A percentile compares a stretch with the other conserved stretches of the same genome.
Evolutionary conservation across 2,329 filamentous ascomycete species (phyloP).

Genomic region (Colletotrichum coccodes): DNA sequence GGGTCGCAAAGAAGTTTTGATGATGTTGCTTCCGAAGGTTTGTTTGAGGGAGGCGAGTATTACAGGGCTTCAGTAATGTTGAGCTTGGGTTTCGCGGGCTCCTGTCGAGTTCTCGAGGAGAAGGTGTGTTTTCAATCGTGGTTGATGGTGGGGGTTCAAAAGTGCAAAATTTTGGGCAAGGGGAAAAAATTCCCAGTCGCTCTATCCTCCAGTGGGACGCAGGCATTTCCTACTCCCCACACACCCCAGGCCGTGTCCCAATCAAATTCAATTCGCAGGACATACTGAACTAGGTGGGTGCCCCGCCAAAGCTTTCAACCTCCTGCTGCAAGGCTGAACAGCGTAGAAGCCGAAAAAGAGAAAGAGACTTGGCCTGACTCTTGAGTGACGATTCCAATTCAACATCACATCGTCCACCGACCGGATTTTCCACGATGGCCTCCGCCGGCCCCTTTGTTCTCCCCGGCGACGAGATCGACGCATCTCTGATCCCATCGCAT

Average conservation of each 20-base stretch:
- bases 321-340: conserved; percentile 30
- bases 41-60: neutral
- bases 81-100: conserved; percentile 9
- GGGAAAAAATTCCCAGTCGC: conserved; percentile 30
- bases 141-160: conserved; percentile 33
- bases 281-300: conserved; percentile 14
- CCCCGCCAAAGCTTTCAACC: conserved; percentile 36
- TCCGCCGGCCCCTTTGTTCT: conserved; percentile 74
- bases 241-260: conserved; percentile 21
- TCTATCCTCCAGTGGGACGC: conserved; percentile 19
- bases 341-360: neutral
- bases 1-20: conserved; percentile 13
- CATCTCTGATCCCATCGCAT: conserved; percentile 72
- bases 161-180: conserved; percentile 21
- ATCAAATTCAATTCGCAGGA: conserved; percentile 19
- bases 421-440: conserved; percentile 56
- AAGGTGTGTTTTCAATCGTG: conserved; percentile 21
- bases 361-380: neutral
- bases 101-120: conserved; percentile 19
- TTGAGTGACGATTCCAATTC: conserved; percentile 17
- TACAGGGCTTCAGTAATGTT: neutral
- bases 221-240: neutral
- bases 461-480: conserved; percentile 81
- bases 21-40: neutral
- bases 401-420: neutral